Percentiles rank a stretch among this genome's conserved stretches.
Evolutionary conservation across 1,284 basidiomycete species (phyloP).

Genomic region (Mycena citricolor): DNA sequence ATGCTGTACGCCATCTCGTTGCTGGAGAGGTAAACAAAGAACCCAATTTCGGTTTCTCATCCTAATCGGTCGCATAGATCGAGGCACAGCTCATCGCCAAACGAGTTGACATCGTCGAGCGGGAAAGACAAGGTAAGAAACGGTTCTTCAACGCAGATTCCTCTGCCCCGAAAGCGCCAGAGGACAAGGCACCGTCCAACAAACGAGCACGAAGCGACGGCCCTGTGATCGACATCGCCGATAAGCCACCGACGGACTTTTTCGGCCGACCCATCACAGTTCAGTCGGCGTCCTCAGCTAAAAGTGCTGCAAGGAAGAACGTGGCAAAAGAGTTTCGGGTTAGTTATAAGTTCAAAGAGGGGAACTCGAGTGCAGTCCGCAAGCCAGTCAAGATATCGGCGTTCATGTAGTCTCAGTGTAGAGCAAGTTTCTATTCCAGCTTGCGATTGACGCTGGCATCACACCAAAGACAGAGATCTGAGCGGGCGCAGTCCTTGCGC

Average conservation of each 20-base stretch:
- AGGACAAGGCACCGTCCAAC: slow-evolving; percentile 32
- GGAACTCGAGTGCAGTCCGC: slow-evolving; percentile 93
- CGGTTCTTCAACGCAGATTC: too few relatives aligned
- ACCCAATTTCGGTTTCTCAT: background rate
- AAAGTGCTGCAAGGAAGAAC: slow-evolving; percentile 36
- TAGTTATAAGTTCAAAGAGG: slow-evolving; percentile 85
- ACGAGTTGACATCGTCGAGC: slow-evolving; percentile 55
- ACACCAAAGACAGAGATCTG: too few relatives aligned
- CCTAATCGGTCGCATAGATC: slow-evolving; percentile 48
- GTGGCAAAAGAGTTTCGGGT: slow-evolving; percentile 61
- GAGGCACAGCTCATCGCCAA: slow-evolving; percentile 65
- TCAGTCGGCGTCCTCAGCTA: slow-evolving; percentile 36
- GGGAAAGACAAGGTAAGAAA: slow-evolving; percentile 43
- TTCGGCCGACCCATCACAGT: slow-evolving; percentile 80
- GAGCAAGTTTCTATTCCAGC: too few relatives aligned
- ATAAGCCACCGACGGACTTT: slow-evolving; percentile 89
- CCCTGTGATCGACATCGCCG: slow-evolving; percentile 49
- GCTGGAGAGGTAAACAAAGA: slow-evolving; percentile 70
- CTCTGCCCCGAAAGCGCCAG: slow-evolving; percentile 17
- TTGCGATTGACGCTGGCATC: too few relatives aligned
- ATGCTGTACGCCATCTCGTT: slow-evolving; percentile 91
- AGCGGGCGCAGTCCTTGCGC: too few relatives aligned
- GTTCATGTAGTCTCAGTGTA: slow-evolving; percentile 53
- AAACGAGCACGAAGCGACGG: slow-evolving; percentile 47
- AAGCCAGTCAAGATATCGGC: slow-evolving; percentile 55